Conservation (phyloP, 371 early-diverging fungal genomes). For the Mucor piriformis region DNA sequence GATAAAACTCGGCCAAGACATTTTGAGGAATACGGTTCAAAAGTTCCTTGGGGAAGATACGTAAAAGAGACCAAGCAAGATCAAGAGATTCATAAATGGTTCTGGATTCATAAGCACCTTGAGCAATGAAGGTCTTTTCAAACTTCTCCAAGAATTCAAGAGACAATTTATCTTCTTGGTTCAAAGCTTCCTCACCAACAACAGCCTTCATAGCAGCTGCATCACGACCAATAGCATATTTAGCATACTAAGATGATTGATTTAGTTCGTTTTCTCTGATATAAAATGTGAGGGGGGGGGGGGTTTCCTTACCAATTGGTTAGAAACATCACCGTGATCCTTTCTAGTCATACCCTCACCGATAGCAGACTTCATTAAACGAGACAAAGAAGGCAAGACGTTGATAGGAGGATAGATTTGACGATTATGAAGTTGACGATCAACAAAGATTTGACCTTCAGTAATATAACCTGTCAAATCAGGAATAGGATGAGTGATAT, state of each 20-base stretch:
- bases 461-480: slow-evolving; percentile 99
- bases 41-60: slow-evolving; percentile 99
- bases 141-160: slow-evolving; percentile 99
- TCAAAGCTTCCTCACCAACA: slow-evolving; percentile 99
- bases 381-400: slow-evolving; percentile 98
- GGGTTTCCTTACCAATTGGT: slow-evolving; percentile 90
- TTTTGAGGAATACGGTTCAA: slow-evolving; percentile 99
- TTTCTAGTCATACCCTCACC: slow-evolving; percentile 99
- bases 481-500: slow-evolving; percentile 99
- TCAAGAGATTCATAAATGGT: slow-evolving; percentile 98
- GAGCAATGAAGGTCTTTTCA: slow-evolving; percentile 97
- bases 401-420: slow-evolving; percentile 99
- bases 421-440: slow-evolving; percentile 99
- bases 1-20: slow-evolving; percentile 95
- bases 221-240: slow-evolving; percentile 99
- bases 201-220: slow-evolving; percentile 99
- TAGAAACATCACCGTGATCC: slow-evolving; percentile 99
- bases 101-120: slow-evolving; percentile 93
- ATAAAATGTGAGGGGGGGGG: no score
- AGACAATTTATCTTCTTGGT: slow-evolving; percentile 97
- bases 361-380: slow-evolving; percentile 99
- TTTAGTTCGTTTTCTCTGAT: no score
- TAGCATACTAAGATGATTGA: slow-evolving; percentile 84
- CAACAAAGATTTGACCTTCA: slow-evolving; percentile 99
- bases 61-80: slow-evolving; percentile 98